Evolutionary conservation across 2,329 filamentous ascomycete genomes (phyloP).

Genomic region (Calonectria henricotiae): DNA sequence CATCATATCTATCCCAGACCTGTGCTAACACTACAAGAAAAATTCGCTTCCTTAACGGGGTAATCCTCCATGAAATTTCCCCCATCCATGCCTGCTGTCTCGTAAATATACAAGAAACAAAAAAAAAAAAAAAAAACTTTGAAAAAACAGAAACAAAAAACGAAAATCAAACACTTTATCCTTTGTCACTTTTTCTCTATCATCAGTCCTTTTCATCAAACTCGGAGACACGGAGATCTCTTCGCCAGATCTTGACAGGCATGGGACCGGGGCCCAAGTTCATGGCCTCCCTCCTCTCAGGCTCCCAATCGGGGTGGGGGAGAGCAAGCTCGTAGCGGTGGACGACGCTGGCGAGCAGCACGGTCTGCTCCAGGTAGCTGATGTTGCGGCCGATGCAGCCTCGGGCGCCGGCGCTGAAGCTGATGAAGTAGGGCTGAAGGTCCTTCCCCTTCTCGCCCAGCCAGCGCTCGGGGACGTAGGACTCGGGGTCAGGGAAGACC

Average conservation of each 20-base stretch:
- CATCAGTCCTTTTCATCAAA: conserved; percentile 37
- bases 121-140: conserved; percentile 4
- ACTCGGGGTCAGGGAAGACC: conserved; percentile 60
- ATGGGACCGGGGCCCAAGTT: conserved; percentile 45
- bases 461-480: conserved; percentile 62
- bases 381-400: conserved; percentile 63
- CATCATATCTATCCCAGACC: neutral
- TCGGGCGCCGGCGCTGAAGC: conserved; percentile 62
- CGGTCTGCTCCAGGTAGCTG: conserved; percentile 64
- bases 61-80: neutral
- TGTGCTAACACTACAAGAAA: neutral
- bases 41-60: neutral
- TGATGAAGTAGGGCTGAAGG: conserved; percentile 59
- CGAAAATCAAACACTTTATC: neutral
- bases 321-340: conserved; percentile 61
- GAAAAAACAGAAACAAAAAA: neutral
- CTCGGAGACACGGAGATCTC: conserved; percentile 38
- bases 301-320: conserved; percentile 43
- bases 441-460: conserved; percentile 56
- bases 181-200: neutral
- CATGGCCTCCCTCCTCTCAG: conserved; percentile 46
- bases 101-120: neutral
- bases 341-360: conserved; percentile 62
- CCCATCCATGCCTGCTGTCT: too few relatives aligned
- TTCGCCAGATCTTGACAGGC: conserved; percentile 49